Conservation (phyloP, 495 filamentous ascomycete genomes). For the Penicillium arizonense region DNA sequence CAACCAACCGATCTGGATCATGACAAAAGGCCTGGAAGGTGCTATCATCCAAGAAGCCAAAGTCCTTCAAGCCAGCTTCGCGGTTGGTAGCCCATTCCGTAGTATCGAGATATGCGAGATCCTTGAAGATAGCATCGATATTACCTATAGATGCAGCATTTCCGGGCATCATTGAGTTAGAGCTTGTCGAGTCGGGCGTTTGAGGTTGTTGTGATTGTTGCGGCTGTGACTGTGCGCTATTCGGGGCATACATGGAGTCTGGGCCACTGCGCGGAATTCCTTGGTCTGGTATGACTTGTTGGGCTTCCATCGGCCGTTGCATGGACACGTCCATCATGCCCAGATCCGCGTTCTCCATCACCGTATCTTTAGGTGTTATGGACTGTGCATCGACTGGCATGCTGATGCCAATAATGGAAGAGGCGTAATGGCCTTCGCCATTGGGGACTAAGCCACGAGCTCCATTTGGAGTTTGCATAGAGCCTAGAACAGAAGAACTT, state of each 20-base stretch:
- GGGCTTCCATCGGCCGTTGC: slow-evolving; percentile 20
- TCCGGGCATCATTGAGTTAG: slow-evolving; percentile 18
- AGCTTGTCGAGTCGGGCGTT: slow-evolving; percentile 19
- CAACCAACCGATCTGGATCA: slow-evolving; percentile 49
- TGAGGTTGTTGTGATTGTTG: slow-evolving; percentile 28
- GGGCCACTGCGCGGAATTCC: slow-evolving; percentile 27
- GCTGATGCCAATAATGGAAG: slow-evolving; percentile 37
- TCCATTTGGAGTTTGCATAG: slow-evolving; percentile 4
- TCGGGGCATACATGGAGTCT: slow-evolving; percentile 24
- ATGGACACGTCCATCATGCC: slow-evolving; percentile 23
- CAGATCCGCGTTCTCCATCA: slow-evolving; percentile 33
- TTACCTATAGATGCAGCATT: slow-evolving; percentile 26
- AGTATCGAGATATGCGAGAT: slow-evolving; percentile 61
- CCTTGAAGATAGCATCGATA: slow-evolving; percentile 60
- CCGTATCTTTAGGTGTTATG: slow-evolving; percentile 36
- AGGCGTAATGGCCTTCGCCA: slow-evolving; percentile 21
- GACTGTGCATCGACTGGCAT: slow-evolving; percentile 39
- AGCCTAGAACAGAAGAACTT: not conserved
- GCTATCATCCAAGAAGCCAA: slow-evolving; percentile 56
- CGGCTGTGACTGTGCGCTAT: slow-evolving; percentile 25
- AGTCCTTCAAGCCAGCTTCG: slow-evolving; percentile 55
- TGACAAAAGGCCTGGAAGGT: slow-evolving; percentile 55
- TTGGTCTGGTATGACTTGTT: slow-evolving; percentile 15
- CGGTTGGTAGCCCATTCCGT: slow-evolving; percentile 54
- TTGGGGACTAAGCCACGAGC: not conserved